Percentiles rank a stretch among this genome's conserved stretches.
phyloP scores from a whole-genome alignment of 2,329 filamentous ascomycete species.

The Bipolaris oryzae region DNA sequence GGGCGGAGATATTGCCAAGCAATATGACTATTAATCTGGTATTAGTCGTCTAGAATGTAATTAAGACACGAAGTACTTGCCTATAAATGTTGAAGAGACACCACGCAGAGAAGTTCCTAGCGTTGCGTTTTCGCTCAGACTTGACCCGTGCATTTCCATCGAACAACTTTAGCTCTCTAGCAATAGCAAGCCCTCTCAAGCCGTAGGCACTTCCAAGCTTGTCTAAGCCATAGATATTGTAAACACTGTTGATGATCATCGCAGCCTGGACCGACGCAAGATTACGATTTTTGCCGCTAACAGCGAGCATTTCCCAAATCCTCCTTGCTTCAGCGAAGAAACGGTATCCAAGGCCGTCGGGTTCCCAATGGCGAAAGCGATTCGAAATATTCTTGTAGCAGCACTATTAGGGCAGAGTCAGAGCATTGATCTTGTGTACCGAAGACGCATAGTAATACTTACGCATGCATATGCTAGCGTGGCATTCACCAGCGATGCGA shows the following conservation, averaged over 20 bases:
- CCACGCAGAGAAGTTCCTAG: not conserved
- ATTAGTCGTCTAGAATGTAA: conserved; percentile 14
- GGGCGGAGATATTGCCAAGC: conserved; percentile 7
- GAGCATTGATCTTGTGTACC: not conserved
- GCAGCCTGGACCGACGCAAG: conserved; percentile 26
- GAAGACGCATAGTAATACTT: conserved; percentile 6
- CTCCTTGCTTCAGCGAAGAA: conserved; percentile 31
- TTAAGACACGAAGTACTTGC: not conserved
- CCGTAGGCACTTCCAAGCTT: conserved; percentile 15
- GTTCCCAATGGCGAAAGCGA: conserved; percentile 20
- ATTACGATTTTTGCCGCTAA: not conserved
- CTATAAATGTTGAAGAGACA: not conserved
- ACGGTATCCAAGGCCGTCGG: conserved; percentile 20
- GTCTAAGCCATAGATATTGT: conserved; percentile 16
- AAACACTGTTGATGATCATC: conserved; percentile 14
- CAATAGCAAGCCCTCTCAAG: conserved; percentile 18
- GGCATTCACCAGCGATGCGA: conserved; percentile 27
- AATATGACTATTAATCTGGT: not conserved
- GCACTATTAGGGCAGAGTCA: not conserved
- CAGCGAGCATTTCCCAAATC: conserved; percentile 26
- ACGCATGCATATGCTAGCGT: conserved; percentile 29
- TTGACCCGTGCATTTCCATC: not conserved
- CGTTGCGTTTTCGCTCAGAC: not conserved
- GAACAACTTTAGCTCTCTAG: conserved; percentile 21
- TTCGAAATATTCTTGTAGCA: not conserved